Evolutionary conservation across 257 asterid genomes (phyloP).

Genomic region (Prunella vulgaris): DNA sequence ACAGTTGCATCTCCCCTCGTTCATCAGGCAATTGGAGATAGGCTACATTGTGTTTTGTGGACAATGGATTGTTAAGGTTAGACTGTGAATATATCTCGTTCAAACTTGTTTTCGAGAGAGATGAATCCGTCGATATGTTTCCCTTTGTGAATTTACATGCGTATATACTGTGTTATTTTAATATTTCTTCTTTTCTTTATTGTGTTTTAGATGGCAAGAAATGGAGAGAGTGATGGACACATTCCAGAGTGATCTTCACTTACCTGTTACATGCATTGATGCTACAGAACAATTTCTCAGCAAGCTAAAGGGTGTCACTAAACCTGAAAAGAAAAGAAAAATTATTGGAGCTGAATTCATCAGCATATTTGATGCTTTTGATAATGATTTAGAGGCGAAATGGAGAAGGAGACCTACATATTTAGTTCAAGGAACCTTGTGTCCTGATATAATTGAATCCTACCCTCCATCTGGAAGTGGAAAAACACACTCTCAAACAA

Average conservation of each 20-base stretch:
- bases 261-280: conserved; percentile 87
- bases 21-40: conserved; percentile 88
- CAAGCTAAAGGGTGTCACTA: conserved; percentile 87
- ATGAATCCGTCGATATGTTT: not conserved
- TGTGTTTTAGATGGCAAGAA: conserved; percentile 59
- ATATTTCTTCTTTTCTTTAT: not conserved
- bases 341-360: conserved; percentile 91
- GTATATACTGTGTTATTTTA: not conserved
- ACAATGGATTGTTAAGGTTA: conserved; percentile 90
- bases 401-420: conserved; percentile 64
- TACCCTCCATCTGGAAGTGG: conserved; percentile 99
- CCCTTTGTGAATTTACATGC: not conserved
- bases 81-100: not conserved
- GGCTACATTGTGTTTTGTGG: conserved; percentile 95
- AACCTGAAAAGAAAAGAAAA: conserved; percentile 91
- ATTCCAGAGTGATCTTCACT: conserved; percentile 80
- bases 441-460: conserved; percentile 95
- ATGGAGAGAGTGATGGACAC: conserved; percentile 89
- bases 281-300: conserved; percentile 83
- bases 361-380: conserved; percentile 71
- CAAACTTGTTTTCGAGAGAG: not conserved
- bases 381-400: conserved; percentile 62
- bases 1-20: conserved; percentile 96
- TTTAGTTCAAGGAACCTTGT: conserved; percentile 95
- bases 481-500: conserved; percentile 94